Evolutionary conservation across 176 grass and related monocot species (phyloP).

Genomic region (Puccinellia tenuiflora): DNA sequence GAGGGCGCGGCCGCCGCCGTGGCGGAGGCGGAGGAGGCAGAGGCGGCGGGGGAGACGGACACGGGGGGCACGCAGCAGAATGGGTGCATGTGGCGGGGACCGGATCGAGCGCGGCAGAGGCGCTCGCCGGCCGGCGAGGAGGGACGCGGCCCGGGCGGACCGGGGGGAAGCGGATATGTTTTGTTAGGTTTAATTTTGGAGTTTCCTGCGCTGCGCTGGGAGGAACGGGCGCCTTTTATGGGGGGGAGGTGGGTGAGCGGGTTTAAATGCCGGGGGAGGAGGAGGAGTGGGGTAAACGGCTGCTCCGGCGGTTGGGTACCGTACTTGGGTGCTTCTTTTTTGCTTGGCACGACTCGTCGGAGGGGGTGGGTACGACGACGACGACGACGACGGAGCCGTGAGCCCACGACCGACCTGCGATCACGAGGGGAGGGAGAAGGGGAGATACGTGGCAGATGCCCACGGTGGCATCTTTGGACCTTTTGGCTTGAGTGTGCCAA

Average conservation of each 20-base stretch:
- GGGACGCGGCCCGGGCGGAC: neutral
- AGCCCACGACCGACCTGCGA: neutral
- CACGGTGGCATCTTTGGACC: neutral
- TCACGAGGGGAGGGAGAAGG: neutral
- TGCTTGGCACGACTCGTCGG: neutral
- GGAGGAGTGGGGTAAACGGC: neutral
- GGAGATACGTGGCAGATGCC: neutral
- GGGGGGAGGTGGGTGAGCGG: constrained; percentile 1
- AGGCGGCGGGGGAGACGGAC: constrained; percentile 68
- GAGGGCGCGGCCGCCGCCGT: neutral
- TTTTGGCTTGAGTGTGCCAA: neutral
- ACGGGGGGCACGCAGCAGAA: constrained; percentile 86
- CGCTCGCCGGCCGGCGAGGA: constrained; percentile 37
- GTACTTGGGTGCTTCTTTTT: neutral
- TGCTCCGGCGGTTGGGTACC: neutral
- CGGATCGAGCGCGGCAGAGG: constrained; percentile 4
- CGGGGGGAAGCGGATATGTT: constrained; percentile 6
- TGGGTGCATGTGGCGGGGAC: constrained; percentile 60
- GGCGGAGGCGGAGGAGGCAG: constrained; percentile 20
- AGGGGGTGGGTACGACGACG: neutral
- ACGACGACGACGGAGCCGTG: neutral
- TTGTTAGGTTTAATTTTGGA: neutral
- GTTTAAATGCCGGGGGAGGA: constrained; percentile 48
- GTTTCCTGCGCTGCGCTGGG: neutral
- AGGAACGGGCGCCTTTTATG: constrained; percentile 33